Base-by-base conservation (phyloP, 2,329 filamentous ascomycete species). In the Ophiostoma angusticollis region DNA sequence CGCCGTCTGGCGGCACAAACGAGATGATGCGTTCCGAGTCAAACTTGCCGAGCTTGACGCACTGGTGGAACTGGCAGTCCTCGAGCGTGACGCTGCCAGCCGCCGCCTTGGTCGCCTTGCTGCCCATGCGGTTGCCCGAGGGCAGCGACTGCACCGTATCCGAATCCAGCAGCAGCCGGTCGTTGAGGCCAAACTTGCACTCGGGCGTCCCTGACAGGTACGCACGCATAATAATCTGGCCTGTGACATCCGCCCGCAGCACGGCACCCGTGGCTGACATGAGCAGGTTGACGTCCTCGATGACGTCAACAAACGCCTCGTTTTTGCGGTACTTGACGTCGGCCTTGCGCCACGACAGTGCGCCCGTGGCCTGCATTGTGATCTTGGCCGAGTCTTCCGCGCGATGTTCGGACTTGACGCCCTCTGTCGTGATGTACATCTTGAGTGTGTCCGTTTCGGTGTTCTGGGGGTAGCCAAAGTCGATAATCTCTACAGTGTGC, bases 401-500 rank as follows among this genome's bases (percentile, higher is more conserved):
- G 49, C 73, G 78, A 49, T 78, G 68, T 58, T 86, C 86, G 23
- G 86, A 93, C 62, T 95, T 95, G 63, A 98, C 89, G 42, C 91
- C 91, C 65, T 98, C 91, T 25, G 91, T 98, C 31, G 93, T 98
- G 55, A 98, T 98, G 69, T 98, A 98, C 89, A 96, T 96, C 64
- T 98, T 98, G 52, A 98, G 69, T 13, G 91, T 96, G 59, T 98
- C 91, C 39, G 89, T 94, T 64, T 98, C 91, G 46, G 91, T 98
- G 60, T 96, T 96, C 60, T 98, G 91, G 24, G 91, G 91, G 58
- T 98, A 98, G 46, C 91, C 91, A 62, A 98, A 98, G 62, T 98
- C 91, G 58, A 98, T 78, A 55, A 98, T 95, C 65, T 98, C 91
- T 91, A 17, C 5, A 31, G 5, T 8, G 51, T 31, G 28, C 16